Base-by-base conservation (phyloP, 371 early-diverging fungal species). In the Mortierella sp. region DNA sequence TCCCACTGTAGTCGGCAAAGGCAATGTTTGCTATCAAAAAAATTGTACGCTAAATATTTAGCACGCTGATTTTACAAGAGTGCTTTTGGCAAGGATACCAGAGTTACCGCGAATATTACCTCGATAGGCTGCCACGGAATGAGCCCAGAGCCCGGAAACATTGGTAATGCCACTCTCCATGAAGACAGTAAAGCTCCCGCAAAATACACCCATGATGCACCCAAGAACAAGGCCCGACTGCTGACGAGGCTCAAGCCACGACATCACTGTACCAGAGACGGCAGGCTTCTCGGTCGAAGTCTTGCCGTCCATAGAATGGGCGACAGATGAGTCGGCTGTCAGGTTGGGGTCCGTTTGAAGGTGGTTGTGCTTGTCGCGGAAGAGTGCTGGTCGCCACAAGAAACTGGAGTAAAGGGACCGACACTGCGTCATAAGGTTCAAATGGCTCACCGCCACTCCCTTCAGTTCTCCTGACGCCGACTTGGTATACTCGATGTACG, bases 401-500 rank as follows among this genome's bases (percentile, higher is more conserved):
- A 77, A 70, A 37, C 67, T 74, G 26, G 76, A 41, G 65, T 73
- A 77, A 41, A 88, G 72, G 19, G 76, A 74, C 6, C 72, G 79
- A 69, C 96, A 94, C 73, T 94, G 94, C 26, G 89, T 77, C 85
- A 96, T 90, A 34, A 96, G 87, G 26, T 92, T 91, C n/a, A 90
- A 88, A 74, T 97, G 96, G 41, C 93, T 92, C 26, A 96, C 86
- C 6, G 91, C 90, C 14, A 96, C 93, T 47, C 96, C 97, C 79
- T 96, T 96, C 7, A 96, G 87, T 82, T 94, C 95, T 43, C 96
- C 96, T 47, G 90, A 90, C 1, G 91, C 88, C 68, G 93, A 94
- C 70, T 95, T 96, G 43, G 92, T 91, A 69, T 92, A 96, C 82
- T 96, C 96, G 41, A 97, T 90, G 69, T 95, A 95, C 0, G 97